Evolutionary conservation across 805 yeast species (phyloP).

Genomic region (Candida pseudoglaebosa): DNA sequence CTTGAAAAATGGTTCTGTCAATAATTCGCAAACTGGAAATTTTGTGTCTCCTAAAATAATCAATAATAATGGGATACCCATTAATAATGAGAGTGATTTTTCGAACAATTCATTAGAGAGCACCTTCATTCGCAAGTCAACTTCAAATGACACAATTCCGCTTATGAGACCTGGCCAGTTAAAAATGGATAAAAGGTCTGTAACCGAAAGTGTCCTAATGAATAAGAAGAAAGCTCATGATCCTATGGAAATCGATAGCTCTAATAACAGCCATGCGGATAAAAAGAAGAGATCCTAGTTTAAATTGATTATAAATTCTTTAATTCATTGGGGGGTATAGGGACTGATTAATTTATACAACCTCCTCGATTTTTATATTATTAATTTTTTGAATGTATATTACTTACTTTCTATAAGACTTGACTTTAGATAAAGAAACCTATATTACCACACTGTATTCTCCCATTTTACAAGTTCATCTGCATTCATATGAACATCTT

Average conservation of each 20-base stretch:
- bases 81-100: neutral
- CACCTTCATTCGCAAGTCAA: constrained; percentile 22
- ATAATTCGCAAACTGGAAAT: constrained; percentile 8
- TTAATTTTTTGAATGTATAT: neutral
- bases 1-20: constrained; percentile 34
- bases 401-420: neutral
- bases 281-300: neutral
- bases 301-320: neutral
- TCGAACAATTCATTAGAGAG: constrained; percentile 9
- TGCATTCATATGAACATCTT: constrained; percentile 57
- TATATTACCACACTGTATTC: constrained; percentile 45
- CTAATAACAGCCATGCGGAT: neutral
- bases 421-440: neutral
- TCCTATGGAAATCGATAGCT: neutral
- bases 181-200: constrained; percentile 26
- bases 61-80: constrained; percentile 8
- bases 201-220: constrained; percentile 27
- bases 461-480: constrained; percentile 66
- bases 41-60: constrained; percentile 5
- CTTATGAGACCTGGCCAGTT: constrained; percentile 29
- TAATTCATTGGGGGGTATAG: neutral
- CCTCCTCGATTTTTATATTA: no score
- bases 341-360: no score
- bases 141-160: constrained; percentile 24
- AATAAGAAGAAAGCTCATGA: neutral